Evolutionary conservation across 2,329 filamentous ascomycete species (phyloP).

Genomic region (Colletotrichum tropicale): DNA sequence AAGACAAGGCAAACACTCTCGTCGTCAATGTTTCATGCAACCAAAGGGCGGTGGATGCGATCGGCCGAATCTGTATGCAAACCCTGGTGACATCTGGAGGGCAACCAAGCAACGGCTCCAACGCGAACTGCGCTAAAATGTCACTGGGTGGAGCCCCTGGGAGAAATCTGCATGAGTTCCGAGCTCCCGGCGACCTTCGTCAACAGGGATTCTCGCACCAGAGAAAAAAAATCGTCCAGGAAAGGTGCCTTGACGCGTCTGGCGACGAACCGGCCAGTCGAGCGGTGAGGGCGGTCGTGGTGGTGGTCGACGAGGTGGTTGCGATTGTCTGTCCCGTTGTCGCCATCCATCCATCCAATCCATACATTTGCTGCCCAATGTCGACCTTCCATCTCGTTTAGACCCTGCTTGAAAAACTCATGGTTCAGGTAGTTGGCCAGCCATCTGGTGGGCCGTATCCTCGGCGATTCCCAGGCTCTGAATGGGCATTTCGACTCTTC

Average conservation of each 20-base stretch:
- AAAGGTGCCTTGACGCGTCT: conserved; percentile 9
- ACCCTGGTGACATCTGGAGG: not conserved
- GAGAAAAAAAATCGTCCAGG: not conserved
- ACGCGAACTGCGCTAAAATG: conserved; percentile 17
- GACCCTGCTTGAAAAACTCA: not conserved
- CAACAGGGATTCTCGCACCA: not conserved
- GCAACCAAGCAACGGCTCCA: not conserved
- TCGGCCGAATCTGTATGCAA: conserved; percentile 5
- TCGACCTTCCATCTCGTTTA: not conserved
- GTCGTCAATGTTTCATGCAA: conserved; percentile 18
- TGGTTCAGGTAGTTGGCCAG: conserved; percentile 13
- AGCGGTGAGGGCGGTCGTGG: not conserved
- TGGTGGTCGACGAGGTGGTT: not conserved
- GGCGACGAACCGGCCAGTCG: not conserved
- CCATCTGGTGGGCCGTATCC: conserved; percentile 13
- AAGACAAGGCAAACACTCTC: not conserved
- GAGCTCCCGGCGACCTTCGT: conserved; percentile 5
- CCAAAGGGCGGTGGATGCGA: conserved; percentile 17
- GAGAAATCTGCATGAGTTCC: conserved; percentile 11
- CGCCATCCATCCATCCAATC: not conserved
- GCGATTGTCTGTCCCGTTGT: not conserved
- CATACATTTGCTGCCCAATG: conserved; percentile 13
- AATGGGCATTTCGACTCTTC: not conserved
- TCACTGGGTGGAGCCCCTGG: conserved; percentile 1
- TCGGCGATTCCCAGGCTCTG: conserved; percentile 8